Evolutionary conservation across 2,329 filamentous ascomycete species (phyloP).

Genomic region (Rosellinia necatrix): DNA sequence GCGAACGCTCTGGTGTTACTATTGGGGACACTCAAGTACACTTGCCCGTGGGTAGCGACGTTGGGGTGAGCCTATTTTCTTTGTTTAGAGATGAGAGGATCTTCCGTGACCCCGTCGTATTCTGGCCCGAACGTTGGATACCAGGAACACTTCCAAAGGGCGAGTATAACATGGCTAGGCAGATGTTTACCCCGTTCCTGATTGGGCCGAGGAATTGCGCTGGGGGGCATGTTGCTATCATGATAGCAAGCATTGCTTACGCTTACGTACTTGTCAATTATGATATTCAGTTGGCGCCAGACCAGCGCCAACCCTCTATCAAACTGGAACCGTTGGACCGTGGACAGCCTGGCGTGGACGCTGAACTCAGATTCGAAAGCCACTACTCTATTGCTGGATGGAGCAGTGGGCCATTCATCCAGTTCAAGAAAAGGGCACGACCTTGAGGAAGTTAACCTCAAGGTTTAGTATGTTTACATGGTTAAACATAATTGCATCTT

Average conservation of each 20-base stretch:
- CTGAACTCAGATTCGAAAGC: not conserved
- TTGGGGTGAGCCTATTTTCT: not conserved
- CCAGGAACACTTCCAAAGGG: not conserved
- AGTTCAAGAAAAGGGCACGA: no score
- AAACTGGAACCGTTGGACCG: not conserved
- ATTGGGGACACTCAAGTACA: not conserved
- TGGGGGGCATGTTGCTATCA: not conserved
- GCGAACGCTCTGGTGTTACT: not conserved
- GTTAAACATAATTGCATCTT: no score
- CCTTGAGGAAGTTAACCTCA: no score
- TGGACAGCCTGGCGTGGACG: not conserved
- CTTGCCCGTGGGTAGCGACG: not conserved
- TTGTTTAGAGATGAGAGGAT: not conserved
- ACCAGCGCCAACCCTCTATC: not conserved
- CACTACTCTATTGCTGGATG: not conserved
- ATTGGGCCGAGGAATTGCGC: not conserved
- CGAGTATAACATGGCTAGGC: not conserved
- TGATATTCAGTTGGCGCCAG: not conserved
- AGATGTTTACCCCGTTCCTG: not conserved
- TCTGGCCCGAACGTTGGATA: not conserved
- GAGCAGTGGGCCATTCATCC: not conserved
- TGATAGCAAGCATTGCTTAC: not conserved
- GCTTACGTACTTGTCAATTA: not conserved
- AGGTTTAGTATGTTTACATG: no score
- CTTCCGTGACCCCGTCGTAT: not conserved